These are phyloP conservation scores for Colletotrichum cereale DNA, from an alignment of 2,329 filamentous ascomycete species.

Conservation along the genomic window DNA sequence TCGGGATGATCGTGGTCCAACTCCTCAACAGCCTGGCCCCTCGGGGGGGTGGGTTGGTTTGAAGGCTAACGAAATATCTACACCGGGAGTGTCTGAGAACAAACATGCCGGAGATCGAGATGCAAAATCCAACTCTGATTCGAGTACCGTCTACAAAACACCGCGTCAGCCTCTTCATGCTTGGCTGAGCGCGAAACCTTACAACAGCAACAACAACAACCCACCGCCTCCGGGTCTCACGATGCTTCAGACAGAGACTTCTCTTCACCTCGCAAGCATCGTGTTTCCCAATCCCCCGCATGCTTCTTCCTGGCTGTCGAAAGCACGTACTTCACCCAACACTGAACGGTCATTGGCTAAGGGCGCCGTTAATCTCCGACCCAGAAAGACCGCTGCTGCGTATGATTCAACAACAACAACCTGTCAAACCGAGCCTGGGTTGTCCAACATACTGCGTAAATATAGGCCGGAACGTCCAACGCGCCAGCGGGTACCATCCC, in stretches of 20 bases:
- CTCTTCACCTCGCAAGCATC: not conserved
- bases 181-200: not conserved
- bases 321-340: conserved; percentile 9
- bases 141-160: not conserved
- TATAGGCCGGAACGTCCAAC: conserved; percentile 31
- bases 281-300: too few relatives aligned
- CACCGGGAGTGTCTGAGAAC: not conserved
- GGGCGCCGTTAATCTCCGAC: conserved; percentile 1
- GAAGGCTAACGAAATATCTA: too few relatives aligned
- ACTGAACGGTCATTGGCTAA: conserved; percentile 1
- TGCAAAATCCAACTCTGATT: not conserved
- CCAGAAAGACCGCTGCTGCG: not conserved
- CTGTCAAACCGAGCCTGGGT: conserved; percentile 10
- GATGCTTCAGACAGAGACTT: conserved; percentile 16
- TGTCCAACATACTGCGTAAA: conserved; percentile 7
- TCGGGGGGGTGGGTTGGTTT: too few relatives aligned
- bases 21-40: not conserved
- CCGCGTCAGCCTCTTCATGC: not conserved
- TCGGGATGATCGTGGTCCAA: not conserved
- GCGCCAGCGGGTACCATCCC: conserved; percentile 29
- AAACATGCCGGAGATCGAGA: conserved; percentile 2
- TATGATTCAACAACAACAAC: conserved; percentile 35
- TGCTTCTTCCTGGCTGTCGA: not conserved
- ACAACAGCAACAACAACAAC: conserved; percentile 3
- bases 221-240: not conserved